Percentiles rank a stretch among this genome's conserved stretches.
Conservation (phyloP, 2,329 filamentous ascomycete species). For the Cytospora piceae region DNA sequence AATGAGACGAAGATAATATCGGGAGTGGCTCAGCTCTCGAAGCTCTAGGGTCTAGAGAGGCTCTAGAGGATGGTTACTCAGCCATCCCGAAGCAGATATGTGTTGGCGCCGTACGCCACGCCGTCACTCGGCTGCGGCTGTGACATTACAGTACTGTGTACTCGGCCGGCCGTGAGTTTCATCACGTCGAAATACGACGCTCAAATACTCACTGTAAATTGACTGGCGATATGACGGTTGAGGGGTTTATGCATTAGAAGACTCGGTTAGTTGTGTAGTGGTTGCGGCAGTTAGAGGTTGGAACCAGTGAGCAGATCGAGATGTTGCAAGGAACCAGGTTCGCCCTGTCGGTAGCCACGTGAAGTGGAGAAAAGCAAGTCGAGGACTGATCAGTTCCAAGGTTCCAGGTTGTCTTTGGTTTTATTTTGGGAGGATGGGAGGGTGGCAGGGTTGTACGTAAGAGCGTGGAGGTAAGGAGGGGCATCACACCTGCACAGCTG, state of each 20-base stretch:
- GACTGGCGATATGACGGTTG: neutral
- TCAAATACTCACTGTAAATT: neutral
- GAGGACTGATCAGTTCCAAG: neutral
- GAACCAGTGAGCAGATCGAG: conserved; percentile 6
- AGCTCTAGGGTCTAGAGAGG: no score
- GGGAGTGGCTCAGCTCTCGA: neutral
- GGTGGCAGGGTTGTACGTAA: no score
- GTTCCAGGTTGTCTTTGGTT: no score
- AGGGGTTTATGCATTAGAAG: neutral
- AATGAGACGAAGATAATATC: neutral
- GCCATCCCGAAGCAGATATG: neutral
- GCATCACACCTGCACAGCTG: no score
- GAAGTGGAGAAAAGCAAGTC: conserved; percentile 5
- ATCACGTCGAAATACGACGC: neutral
- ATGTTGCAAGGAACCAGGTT: conserved; percentile 11
- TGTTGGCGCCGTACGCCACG: neutral
- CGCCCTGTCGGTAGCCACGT: conserved; percentile 14
- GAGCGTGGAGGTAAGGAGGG: no score
- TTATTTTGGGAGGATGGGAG: no score
- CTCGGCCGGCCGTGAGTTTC: neutral
- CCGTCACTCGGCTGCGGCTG: neutral
- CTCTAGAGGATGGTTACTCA: neutral
- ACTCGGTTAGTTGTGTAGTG: neutral
- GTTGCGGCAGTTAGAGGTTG: conserved; percentile 2
- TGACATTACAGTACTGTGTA: neutral